A percentile compares a stretch with the other conserved stretches of the same genome.
Evolutionary conservation across 768 basidiomycete genomes (phyloP).

Genomic region (Butyriboletus loyo): DNA sequence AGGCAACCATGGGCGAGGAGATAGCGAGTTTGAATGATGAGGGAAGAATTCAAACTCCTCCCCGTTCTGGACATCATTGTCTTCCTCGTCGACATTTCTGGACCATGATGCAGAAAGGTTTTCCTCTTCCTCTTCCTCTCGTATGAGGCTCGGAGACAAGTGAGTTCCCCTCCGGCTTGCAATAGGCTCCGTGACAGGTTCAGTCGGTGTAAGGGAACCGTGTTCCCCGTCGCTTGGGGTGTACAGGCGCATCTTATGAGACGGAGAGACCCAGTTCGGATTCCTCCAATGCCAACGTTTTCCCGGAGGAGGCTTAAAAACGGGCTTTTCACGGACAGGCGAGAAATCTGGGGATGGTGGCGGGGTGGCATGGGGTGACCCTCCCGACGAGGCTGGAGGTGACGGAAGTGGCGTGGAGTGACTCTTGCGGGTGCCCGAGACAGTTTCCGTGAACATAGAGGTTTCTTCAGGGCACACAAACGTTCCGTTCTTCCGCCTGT

Average conservation of each 20-base stretch:
- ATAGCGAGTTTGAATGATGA: slow-evolving; percentile 16
- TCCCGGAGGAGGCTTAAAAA: slow-evolving; percentile 30
- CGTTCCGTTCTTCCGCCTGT: slow-evolving; percentile 30
- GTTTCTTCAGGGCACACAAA: slow-evolving; percentile 27
- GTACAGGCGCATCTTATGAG: slow-evolving; percentile 24
- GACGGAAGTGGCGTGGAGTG: slow-evolving; percentile 27
- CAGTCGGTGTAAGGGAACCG: slow-evolving; percentile 30
- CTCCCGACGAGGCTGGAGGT: slow-evolving; percentile 25
- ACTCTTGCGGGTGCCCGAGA: slow-evolving; percentile 11
- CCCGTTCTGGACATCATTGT: slow-evolving; percentile 1
- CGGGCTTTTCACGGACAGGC: slow-evolving; percentile 15
- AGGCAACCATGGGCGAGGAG: slow-evolving; percentile 27
- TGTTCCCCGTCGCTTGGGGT: slow-evolving; percentile 23
- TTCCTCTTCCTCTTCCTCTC: slow-evolving; percentile 13
- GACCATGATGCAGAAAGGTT: slow-evolving; percentile 7
- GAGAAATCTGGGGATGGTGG: slow-evolving; percentile 13
- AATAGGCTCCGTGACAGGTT: slow-evolving; percentile 25
- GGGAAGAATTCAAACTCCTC: slow-evolving; percentile 13
- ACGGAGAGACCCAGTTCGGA: slow-evolving; percentile 34
- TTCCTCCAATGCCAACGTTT: slow-evolving; percentile 34
- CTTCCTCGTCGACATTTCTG: slow-evolving; percentile 6
- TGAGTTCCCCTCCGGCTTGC: background rate
- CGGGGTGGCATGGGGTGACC: slow-evolving; percentile 21
- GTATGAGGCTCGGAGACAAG: background rate
- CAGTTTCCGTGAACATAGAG: slow-evolving; percentile 13